Conservation (phyloP, 164 flowering plant species). For the Vitis rotundifolia region DNA sequence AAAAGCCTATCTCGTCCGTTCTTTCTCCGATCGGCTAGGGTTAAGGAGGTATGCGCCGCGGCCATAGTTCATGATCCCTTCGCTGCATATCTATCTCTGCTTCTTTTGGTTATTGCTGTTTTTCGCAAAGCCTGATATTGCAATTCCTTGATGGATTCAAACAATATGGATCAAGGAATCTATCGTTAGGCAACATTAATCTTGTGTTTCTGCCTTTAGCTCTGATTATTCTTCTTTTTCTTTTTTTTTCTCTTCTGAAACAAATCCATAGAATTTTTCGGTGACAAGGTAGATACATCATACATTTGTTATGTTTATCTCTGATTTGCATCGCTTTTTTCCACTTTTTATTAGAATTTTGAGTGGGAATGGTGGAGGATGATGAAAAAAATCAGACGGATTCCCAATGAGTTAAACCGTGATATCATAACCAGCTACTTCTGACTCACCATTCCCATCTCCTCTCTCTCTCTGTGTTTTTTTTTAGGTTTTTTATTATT, state of each 20-base stretch:
- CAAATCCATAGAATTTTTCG: slow-evolving; percentile 11
- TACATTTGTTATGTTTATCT: not conserved
- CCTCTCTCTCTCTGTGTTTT: not conserved
- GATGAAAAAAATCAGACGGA: slow-evolving; percentile 60
- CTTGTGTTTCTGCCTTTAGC: slow-evolving; percentile 27
- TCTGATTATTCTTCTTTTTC: slow-evolving; percentile 20
- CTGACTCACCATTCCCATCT: slow-evolving; percentile 21
- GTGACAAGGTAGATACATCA: slow-evolving; percentile 40
- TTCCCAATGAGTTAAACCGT: slow-evolving; percentile 49
- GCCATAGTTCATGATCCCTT: not conserved
- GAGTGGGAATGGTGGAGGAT: slow-evolving; percentile 17
- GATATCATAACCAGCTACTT: slow-evolving; percentile 34
- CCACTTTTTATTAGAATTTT: not conserved
- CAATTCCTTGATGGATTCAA: slow-evolving; percentile 19
- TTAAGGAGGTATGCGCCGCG: no score
- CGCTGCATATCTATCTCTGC: not conserved
- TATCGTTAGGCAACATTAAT: slow-evolving; percentile 38
- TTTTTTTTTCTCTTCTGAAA: not conserved
- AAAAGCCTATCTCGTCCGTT: no score
- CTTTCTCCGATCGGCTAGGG: no score
- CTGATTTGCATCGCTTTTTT: not conserved
- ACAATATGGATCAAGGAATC: slow-evolving; percentile 26
- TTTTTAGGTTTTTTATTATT: not conserved
- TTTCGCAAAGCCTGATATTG: slow-evolving; percentile 31
- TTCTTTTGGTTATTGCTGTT: not conserved